Evolutionary conservation across 23 red algal species (phyloP), one percentile per base, ranked within the genome.

Genomic region (Porphyridium purpureum): DNA sequence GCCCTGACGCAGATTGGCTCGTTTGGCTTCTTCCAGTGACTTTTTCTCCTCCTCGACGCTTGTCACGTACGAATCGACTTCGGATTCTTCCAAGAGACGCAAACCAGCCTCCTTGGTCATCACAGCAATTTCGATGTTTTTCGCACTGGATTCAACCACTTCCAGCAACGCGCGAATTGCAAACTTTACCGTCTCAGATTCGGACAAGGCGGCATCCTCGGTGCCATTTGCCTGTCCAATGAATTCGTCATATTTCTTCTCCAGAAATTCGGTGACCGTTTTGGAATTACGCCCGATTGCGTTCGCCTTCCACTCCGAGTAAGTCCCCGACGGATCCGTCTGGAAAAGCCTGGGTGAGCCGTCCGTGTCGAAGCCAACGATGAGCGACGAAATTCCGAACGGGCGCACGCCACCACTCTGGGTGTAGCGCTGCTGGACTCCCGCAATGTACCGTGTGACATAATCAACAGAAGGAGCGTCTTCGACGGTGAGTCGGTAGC

Each of bases 331-430:
- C 31, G 90, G 90, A 42, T 86, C 90, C 9, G 90, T 98, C 66
- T 98, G 90, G 44, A 84, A 98, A 21, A 98, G 62, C 6, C 90
- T 52, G 5, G 73, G 65, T 0, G 79, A 80, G 4, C 78, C 78
- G 47, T 98, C 90, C 6, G 69, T 74, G 58, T 98, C 90, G 68
- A 98, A 98, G 60, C 90, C 90, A 30, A 83, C 76, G 23, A 98
- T 81, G 15, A 98, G 57, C 17, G 80, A 86, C 31, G 72, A 75
- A 7, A 98, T 86, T 0, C 90, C 90, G 33, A 98, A 98, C 24
- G 90, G 90, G 7, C 90, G 67, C 21, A 98, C 90, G 29, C 90
- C 90, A 24, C 90, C 90, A 23, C 67, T 76, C 63, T 98, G 90
- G 14, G 90, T 98, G 44, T 98, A 98, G 23, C 75, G 35, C 55